A percentile compares a stretch with the other conserved stretches of the same genome.
Conservation (phyloP, 1,284 basidiomycete genomes). For the Austropuccinia psidii region DNA sequence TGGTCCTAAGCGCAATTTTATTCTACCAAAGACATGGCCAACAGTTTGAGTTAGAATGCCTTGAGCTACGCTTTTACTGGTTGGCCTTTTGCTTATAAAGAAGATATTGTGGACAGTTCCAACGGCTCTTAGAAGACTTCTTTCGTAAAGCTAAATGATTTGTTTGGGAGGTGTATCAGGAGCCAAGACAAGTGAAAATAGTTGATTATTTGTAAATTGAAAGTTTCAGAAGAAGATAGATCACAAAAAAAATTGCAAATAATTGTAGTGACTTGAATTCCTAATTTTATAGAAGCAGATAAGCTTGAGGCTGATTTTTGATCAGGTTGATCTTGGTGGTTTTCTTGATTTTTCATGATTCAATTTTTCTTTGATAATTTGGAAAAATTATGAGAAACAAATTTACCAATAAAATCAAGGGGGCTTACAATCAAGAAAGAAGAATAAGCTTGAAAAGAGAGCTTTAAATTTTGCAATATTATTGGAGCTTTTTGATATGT, state of each 20-base stretch:
- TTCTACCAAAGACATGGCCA: constrained; percentile 79
- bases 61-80: constrained; percentile 93
- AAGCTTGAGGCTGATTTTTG: constrained; percentile 50
- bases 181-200: constrained; percentile 78
- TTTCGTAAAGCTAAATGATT: constrained; percentile 80
- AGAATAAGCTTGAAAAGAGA: constrained; percentile 85
- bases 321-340: constrained; percentile 52
- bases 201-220: constrained; percentile 86
- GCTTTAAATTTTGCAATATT: constrained; percentile 76
- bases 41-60: constrained; percentile 95
- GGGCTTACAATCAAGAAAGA: constrained; percentile 90
- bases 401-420: constrained; percentile 88
- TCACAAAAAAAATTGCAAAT: constrained; percentile 87
- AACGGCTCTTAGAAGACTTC: constrained; percentile 83
- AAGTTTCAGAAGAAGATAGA: constrained; percentile 66
- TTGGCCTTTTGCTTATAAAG: constrained; percentile 72
- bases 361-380: constrained; percentile 53
- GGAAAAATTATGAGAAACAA: constrained; percentile 93
- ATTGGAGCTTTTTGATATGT: constrained; percentile 40
- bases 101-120: constrained; percentile 96
- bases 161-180: constrained; percentile 40
- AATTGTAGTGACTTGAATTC: constrained; percentile 84
- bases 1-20: constrained; percentile 40
- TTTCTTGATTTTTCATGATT: constrained; percentile 51
- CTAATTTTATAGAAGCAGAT: constrained; percentile 50